Base-by-base conservation (phyloP, 176 grass and related monocot genomes). In the Thalia dealbata region DNA sequence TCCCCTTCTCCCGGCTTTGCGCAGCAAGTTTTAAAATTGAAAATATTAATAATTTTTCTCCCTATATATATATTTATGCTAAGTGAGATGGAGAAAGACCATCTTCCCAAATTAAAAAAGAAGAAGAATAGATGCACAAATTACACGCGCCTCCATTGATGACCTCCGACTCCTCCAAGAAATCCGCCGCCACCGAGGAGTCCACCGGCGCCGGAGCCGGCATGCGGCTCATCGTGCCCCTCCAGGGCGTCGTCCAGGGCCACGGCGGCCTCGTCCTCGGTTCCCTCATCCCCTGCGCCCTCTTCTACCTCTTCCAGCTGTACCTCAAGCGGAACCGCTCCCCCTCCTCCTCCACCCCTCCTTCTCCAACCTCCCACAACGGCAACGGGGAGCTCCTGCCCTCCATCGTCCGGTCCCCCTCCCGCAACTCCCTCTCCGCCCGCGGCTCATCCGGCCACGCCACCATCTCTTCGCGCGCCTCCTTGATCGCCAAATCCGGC, bases 301-400 rank as follows among this genome's bases (percentile, higher is more conserved):
- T 96, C 80, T 96, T 96, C 87, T 96, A 96, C 87, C 84, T 91
- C 82, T 76, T 96, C 78, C 93, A 96, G 87, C 84, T 96, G 52
- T 96, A 92, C 84, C 86, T 96, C 80, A 96, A 92, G 74, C 89
- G 87, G 82, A 85, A 90, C 71, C 89, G 89, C 25, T 81, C 86
- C 0, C 44, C 69, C 62, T 65, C 27, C 62, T 65, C 51, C 24
- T 24, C 22, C 25, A 8, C 69, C 25, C 51, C 71, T 60, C 22
- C 44, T 24, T 23, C 24, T 24, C 22, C 25, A 8, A 43, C 14
- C 44, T n/a, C 46, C 24, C 1, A 5, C 0, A 23, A 28, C 14
- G 42, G 1, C 16, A 71, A 81, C 22, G 64, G 50, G 19, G 75
- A 75, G 19, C 75, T 8, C 0, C 73, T 9, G 0, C 73, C 80